phyloP scores from a whole-genome alignment of 2,329 filamentous ascomycete genomes.

The Monosporascus sp. region DNA sequence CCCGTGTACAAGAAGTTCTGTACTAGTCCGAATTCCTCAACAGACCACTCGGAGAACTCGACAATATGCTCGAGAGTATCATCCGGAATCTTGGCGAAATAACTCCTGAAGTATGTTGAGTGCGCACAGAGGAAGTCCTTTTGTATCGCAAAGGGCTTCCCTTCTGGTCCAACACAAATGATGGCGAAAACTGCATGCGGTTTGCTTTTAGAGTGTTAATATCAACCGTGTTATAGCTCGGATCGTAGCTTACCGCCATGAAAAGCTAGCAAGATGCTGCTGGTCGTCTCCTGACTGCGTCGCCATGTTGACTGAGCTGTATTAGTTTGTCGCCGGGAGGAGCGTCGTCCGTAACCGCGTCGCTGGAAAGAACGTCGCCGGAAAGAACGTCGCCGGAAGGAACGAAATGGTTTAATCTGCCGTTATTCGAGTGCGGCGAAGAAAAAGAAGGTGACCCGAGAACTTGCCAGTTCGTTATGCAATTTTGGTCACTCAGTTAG shows the following conservation, averaged over 20 bases:
- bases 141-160: constrained; percentile 52
- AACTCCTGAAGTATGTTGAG: constrained; percentile 41
- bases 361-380: background rate
- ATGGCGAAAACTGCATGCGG: constrained; percentile 53
- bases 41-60: constrained; percentile 41
- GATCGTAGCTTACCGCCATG: background rate
- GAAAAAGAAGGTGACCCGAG: too few relatives aligned
- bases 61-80: constrained; percentile 45
- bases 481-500: too few relatives aligned
- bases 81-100: constrained; percentile 34
- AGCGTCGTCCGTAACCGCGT: background rate
- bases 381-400: background rate
- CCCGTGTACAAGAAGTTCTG: constrained; percentile 52
- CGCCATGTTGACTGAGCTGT: background rate
- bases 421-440: too few relatives aligned
- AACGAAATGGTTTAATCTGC: background rate
- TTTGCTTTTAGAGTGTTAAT: constrained; percentile 31
- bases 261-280: background rate
- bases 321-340: too few relatives aligned
- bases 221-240: background rate
- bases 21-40: constrained; percentile 48
- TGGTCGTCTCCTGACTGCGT: background rate
- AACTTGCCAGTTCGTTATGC: too few relatives aligned
- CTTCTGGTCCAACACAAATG: constrained; percentile 46
- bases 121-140: constrained; percentile 52